Evolutionary conservation across 805 yeast species (phyloP), one percentile per base, ranked within the genome.

Genomic region (Starmerella bombicola): DNA sequence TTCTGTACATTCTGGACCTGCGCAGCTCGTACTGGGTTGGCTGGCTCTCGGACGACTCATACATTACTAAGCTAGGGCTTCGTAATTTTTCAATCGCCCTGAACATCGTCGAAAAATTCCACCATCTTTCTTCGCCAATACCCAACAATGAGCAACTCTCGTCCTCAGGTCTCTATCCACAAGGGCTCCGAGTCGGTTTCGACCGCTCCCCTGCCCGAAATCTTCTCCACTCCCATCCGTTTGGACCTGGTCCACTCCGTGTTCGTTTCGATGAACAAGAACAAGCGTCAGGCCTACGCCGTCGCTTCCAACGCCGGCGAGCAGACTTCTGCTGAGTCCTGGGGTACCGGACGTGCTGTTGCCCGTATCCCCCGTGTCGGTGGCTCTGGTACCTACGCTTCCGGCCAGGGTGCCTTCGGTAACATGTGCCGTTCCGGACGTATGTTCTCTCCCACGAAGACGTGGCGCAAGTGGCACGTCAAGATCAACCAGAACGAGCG

Each of bases 341-440:
- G 98, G 98, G 98, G 98, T 85, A 91, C 98, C 62, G 98, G 98
- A 78, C 86, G 98, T 78, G 98, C 98, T 73, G 95, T 91, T 66
- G 97, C 98, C 74, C 88, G 98, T 79, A 88, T 91, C 70, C 98
- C 98, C 77, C 86, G 98, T 80, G 97, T 91, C 68, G 95, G 95
- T 74, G 98, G 98, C 76, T 86, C 94, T 69, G 98, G 98, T 82
- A 91, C 98, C 69, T 95, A 85, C 93, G 86, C 98, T 75, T 76
- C 97, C 56, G 98, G 98, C 71, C 98, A 91, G 74, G 98, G 85
- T 71, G 98, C 98, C 68, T 91, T 91, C 79, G 98, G 98, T 80
- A 91, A 91, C 91, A 91, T 91, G 98, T 91, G 98, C 79, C 88
- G 98, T 74, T 96, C 96, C 71, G 98, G 98, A 77, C 94, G 98